Evolutionary conservation across 164 flowering plant species (phyloP).

Genomic region (Taxillus chinensis): DNA sequence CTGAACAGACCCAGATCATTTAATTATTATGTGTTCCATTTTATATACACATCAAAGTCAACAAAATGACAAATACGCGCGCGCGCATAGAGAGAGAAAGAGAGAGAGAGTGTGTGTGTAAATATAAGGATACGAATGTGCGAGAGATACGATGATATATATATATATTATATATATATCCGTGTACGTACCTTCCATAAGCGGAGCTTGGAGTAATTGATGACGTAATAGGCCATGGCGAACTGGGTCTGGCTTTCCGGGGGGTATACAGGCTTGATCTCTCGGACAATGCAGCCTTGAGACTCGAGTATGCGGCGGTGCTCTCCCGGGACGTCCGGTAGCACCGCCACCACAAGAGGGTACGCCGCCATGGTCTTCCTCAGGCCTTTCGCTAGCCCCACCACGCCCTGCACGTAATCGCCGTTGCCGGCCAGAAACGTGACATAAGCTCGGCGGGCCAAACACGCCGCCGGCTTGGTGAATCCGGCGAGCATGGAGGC

Average conservation of each 20-base stretch:
- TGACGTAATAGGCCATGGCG: slow-evolving; percentile 40
- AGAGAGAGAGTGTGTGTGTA: too few relatives aligned
- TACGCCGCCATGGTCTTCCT: slow-evolving; percentile 24
- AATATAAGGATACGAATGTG: too few relatives aligned
- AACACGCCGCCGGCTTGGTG: background rate
- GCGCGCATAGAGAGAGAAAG: too few relatives aligned
- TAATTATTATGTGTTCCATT: too few relatives aligned
- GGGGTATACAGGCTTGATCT: slow-evolving; percentile 33
- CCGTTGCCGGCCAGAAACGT: slow-evolving; percentile 34
- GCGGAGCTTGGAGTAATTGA: slow-evolving; percentile 40
- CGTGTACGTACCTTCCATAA: slow-evolving; percentile 27
- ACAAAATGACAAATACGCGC: too few relatives aligned
- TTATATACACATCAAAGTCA: too few relatives aligned
- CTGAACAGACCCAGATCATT: slow-evolving; percentile 12
- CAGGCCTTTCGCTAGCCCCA: slow-evolving; percentile 31
- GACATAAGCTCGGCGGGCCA: slow-evolving; percentile 22
- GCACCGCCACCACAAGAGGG: slow-evolving; percentile 29
- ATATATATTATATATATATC: too few relatives aligned
- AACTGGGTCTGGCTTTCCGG: slow-evolving; percentile 34
- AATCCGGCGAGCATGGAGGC: background rate
- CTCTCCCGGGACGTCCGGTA: slow-evolving; percentile 39
- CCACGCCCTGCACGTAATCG: slow-evolving; percentile 35
- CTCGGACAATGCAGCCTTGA: slow-evolving; percentile 30
- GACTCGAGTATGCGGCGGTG: slow-evolving; percentile 20
- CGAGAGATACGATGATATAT: too few relatives aligned